Conservation (phyloP, 495 filamentous ascomycete genomes). For the Aspergillus homomorphus region DNA sequence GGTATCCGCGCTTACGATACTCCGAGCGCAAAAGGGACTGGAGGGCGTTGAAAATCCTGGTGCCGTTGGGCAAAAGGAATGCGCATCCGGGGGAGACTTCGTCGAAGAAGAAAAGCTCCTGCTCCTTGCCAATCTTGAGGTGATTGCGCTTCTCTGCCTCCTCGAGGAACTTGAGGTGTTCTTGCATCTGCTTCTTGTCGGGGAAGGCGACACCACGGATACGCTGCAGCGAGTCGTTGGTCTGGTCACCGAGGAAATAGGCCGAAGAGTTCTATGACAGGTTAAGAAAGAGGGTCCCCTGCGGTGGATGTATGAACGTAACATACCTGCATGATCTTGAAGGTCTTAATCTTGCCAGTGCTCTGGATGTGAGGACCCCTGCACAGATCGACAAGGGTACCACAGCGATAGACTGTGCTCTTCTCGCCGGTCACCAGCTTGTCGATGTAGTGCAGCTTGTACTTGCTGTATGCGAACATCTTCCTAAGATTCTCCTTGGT, state of each 20-base stretch:
- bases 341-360: slow-evolving; percentile 87
- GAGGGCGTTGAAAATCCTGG: slow-evolving; percentile 85
- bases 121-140: slow-evolving; percentile 82
- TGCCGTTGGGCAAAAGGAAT: slow-evolving; percentile 91
- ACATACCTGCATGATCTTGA: slow-evolving; percentile 79
- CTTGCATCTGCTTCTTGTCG: slow-evolving; percentile 88
- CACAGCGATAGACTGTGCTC: slow-evolving; percentile 90
- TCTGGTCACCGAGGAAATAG: slow-evolving; percentile 91
- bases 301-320: background rate
- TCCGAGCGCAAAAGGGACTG: slow-evolving; percentile 75
- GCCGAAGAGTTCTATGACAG: slow-evolving; percentile 79
- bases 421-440: slow-evolving; percentile 88
- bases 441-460: slow-evolving; percentile 94
- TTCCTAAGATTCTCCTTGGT: slow-evolving; percentile 86
- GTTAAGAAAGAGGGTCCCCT: slow-evolving; percentile 9
- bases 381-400: slow-evolving; percentile 77
- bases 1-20: slow-evolving; percentile 91
- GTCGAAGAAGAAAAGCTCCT: slow-evolving; percentile 96
- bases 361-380: slow-evolving; percentile 84
- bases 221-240: slow-evolving; percentile 90
- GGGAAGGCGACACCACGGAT: slow-evolving; percentile 97
- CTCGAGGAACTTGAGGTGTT: slow-evolving; percentile 88
- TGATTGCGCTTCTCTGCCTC: slow-evolving; percentile 97
- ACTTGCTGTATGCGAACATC: slow-evolving; percentile 96
- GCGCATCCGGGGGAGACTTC: slow-evolving; percentile 87